These are phyloP conservation scores for Talaromyces proteolyticus DNA, from an alignment of 495 filamentous ascomycete species.

Conservation along the genomic window DNA sequence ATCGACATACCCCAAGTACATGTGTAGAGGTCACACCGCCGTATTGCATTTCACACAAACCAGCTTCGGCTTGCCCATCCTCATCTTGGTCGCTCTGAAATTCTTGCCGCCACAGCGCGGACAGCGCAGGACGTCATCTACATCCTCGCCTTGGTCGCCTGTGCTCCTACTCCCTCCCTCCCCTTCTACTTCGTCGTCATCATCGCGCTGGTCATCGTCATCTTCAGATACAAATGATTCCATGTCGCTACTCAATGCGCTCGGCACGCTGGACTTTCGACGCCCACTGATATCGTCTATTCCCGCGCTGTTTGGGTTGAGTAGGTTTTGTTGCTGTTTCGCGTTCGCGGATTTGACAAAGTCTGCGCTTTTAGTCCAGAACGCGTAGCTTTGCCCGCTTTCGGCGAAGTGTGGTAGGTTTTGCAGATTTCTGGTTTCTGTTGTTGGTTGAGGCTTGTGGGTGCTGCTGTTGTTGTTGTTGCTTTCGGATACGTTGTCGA, in stretches of 20 bases:
- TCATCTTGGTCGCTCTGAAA: slow-evolving; percentile 44
- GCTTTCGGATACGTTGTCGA: slow-evolving; percentile 15
- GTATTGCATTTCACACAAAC: slow-evolving; percentile 46
- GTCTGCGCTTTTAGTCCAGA: slow-evolving; percentile 19
- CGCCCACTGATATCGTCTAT: slow-evolving; percentile 14
- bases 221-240: slow-evolving; percentile 28
- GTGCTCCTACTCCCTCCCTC: too few species aligned
- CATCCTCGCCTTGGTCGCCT: slow-evolving; percentile 4
- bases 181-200: too few species aligned
- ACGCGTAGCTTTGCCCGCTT: too few species aligned
- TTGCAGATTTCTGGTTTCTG: too few species aligned
- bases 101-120: slow-evolving; percentile 42
- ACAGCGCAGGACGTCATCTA: slow-evolving; percentile 38
- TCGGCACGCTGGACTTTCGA: slow-evolving; percentile 28
- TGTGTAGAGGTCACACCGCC: slow-evolving; percentile 7
- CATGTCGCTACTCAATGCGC: slow-evolving; percentile 42
- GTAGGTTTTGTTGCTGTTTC: too few species aligned
- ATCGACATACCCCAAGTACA: too few species aligned
- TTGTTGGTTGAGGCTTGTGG: too few species aligned
- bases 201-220: background rate
- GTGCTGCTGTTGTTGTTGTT: slow-evolving; percentile 36
- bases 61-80: slow-evolving; percentile 41
- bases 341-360: too few species aligned
- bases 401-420: too few species aligned
- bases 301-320: slow-evolving; percentile 23